Base-by-base conservation (phyloP, 78 protist species). In the Cavenderia fasciculata region DNA sequence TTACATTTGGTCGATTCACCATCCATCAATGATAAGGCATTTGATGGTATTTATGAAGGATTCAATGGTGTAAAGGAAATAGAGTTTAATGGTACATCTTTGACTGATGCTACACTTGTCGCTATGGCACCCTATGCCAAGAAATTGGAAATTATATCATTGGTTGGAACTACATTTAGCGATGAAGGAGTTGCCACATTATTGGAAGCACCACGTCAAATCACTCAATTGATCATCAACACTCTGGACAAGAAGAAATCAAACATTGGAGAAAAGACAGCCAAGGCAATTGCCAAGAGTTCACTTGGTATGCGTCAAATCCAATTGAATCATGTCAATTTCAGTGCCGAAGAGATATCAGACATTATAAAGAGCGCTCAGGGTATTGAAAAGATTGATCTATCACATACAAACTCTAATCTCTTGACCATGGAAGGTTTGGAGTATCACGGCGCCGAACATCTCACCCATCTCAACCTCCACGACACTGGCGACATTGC, bases 51-150 rank as follows among this genome's bases (percentile, higher is more conserved):
- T 21, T 19, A 33, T 36, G 79, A 49, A 10, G 19, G 18, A 0
- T 52, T 82, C 27, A 59, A 0, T 1, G 56, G 56, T 4, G 47
- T 82, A 14, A 31, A 4, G 16, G 19, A 25, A 27, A 21, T 82
- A 11, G 2, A 27, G 4, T 36, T 82, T 7, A 7, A 2, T 0
- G 40, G 61, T 44, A 43, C 65, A 14, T 29, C 41, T 6, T 19
- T 82, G 27, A 68, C 76, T 8, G 54, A 65, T 54, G 41, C 49
- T 12, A 57, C 78, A 10, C 14, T 68, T 21, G 43, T 68, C 3
- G 61, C 23, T 7, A 18, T 82, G 4, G 90, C 90, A 11, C 90
- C 90, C 3, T 31, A 82, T n/a, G 14, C 62, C 23, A n/a, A n/a
- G 23, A 44, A 63, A 0, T 18, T 82, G 0, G 14, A 23, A 7